Base-by-base conservation (phyloP, 257 asterid species). In the Solanum clarkiae region DNA sequence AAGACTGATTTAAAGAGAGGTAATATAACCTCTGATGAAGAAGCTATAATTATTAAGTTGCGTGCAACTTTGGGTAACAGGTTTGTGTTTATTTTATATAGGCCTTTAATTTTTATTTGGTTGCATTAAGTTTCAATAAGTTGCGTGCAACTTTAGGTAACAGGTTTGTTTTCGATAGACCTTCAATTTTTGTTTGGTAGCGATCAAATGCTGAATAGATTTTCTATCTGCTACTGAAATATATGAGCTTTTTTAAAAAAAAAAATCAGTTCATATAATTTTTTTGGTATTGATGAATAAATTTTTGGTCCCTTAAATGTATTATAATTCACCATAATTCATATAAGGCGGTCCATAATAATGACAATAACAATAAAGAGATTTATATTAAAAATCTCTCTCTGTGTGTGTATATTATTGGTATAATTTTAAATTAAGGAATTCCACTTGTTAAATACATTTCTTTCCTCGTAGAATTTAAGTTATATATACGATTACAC, bases 1-100 rank as follows among this genome's bases (percentile, higher is more conserved):
- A 93, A 97, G 80, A 90, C 95, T 1, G 95, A 94, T 63, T 80
- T 96, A 85, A 94, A 93, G 91, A 93, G 99, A 89, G 99, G 99
- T 68, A 94, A 93, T 8, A 89, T 96, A 51, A 85, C 98, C 8
- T 20, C 85, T 15, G 85, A 88, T 15, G 98, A 96, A 86, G 98
- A 96, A 80, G 92, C 91, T 36, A 66, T 90, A 53, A 93, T 94
- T 55, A 85, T 93, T 85, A 94, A 93, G 40, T 91, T 93, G 66
- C 99, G 92, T 49, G 92, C 95, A 40, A 84, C 98, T n/a, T 82
- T 93, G 87, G 99, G 99, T 5, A 96, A 93, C 87, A 96, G 96
- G 99, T 77, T 93, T 26, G 82, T 20, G 42, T 36, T 5, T 36
- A 5, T 57, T 57, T 20, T 57, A 1, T 3, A 18, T 57, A 18